Conservation (phyloP, 106 monocot species). For the Cymbidium sinense region DNA sequence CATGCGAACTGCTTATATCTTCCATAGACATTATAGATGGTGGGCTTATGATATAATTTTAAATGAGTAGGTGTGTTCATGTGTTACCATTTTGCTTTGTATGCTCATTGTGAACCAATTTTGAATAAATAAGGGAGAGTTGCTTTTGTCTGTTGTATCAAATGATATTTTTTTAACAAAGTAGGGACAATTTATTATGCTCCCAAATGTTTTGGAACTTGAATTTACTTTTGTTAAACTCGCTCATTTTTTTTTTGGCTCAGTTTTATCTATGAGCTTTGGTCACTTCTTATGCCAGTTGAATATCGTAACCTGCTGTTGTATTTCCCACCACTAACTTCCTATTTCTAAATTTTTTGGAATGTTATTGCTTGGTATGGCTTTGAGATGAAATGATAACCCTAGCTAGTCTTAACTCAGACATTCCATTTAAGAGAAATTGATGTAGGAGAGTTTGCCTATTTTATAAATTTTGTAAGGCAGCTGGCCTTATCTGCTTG, state of each 20-base stretch:
- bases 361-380: background rate
- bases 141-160: background rate
- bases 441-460: background rate
- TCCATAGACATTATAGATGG: background rate
- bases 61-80: background rate
- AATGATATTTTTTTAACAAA: background rate
- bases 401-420: background rate
- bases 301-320: background rate
- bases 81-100: background rate
- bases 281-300: background rate
- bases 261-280: background rate
- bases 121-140: background rate
- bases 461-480: background rate
- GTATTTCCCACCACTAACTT: background rate
- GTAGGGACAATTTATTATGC: background rate
- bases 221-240: background rate
- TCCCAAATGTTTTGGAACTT: background rate
- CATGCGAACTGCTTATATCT: background rate
- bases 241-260: background rate
- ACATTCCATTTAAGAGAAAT: background rate
- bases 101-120: background rate
- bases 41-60: background rate
- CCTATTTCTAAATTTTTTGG: background rate
- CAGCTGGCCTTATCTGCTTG: background rate
- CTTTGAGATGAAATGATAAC: background rate